Evolutionary conservation across 1,139 yeast genomes (phyloP), one percentile per base, ranked within the genome.

Genomic region (Kodamaea alishanica): DNA sequence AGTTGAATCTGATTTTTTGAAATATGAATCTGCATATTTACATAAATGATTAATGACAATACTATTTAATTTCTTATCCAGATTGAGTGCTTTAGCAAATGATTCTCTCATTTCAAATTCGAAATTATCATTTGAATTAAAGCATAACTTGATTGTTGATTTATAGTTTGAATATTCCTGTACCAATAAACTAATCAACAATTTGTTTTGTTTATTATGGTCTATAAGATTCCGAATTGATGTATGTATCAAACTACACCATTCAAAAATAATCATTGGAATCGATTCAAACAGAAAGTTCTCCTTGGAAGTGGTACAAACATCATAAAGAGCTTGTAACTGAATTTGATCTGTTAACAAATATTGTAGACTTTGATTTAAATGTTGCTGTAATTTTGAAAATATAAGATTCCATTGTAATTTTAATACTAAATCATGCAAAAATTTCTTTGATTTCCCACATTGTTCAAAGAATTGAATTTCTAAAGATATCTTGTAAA

Each of bases 401-500:
- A 68, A 65, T 1, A 68, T 49, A 34, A 59, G 48, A 10, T 32
- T 40, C 73, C 73, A 69, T 26, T 57, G 58, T 15, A 67, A 48
- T 33, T 54, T 53, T 8, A 40, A 31, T 12, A 56, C 42, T 24
- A 67, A 43, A 1, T 44, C 44, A 6, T 54, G 47, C 12, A 57
- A 41, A 37, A 64, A 61, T 2, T 37, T 38, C 8, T 41, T 42
- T 2, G 54, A 31, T n/a, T 52, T 56, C 1, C 64, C 65, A 42
- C 68, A 55, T 1, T 48, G 46, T 26, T 34, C 26, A 30, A 54
- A 46, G 33, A 51, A 48, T 3, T 34, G 38, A 6, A 45, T 37
- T 20, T 56, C 61, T 8, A 37, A 34, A 10, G 48, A 32, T 7
- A 51, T 34, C 12, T 31, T 42, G 6, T 26, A 30, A 8, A 56